Evolutionary conservation across 2,329 filamentous ascomycete genomes (phyloP).

Genomic region (Paracoccidioides brasiliensis): DNA sequence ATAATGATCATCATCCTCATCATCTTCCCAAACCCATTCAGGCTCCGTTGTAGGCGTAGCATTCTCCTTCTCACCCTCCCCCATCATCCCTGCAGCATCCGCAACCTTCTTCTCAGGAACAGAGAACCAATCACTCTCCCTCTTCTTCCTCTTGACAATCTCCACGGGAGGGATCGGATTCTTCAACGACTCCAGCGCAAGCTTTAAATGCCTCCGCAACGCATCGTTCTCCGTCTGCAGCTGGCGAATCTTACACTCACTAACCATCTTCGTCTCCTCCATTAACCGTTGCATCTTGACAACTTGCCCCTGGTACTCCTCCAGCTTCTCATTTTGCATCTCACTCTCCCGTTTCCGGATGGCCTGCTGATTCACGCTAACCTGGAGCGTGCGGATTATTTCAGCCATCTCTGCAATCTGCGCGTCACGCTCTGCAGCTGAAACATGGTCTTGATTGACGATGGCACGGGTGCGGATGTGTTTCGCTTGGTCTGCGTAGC

Average conservation of each 20-base stretch:
- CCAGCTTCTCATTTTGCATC: constrained; percentile 68
- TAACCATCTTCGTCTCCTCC: constrained; percentile 83
- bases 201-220: constrained; percentile 69
- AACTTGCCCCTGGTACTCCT: constrained; percentile 90
- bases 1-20: constrained; percentile 6
- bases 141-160: constrained; percentile 17
- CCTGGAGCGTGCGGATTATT: constrained; percentile 75
- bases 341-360: constrained; percentile 61
- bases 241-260: constrained; percentile 85
- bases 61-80: constrained; percentile 42
- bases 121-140: constrained; percentile 25
- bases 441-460: constrained; percentile 91
- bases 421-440: constrained; percentile 81
- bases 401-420: constrained; percentile 92
- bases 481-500: constrained; percentile 96
- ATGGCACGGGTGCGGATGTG: constrained; percentile 86
- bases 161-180: constrained; percentile 63
- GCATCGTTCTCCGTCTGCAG: constrained; percentile 85
- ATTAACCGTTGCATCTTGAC: constrained; percentile 84
- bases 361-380: constrained; percentile 52
- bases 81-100: constrained; percentile 20
- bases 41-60: constrained; percentile 18
- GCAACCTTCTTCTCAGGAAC: constrained; percentile 24
- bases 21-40: constrained; percentile 21
- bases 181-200: constrained; percentile 73